A percentile compares a stretch with the other conserved stretches of the same genome.
Conservation (phyloP, 1,284 basidiomycete genomes). For the Chalciporus sp. region DNA sequence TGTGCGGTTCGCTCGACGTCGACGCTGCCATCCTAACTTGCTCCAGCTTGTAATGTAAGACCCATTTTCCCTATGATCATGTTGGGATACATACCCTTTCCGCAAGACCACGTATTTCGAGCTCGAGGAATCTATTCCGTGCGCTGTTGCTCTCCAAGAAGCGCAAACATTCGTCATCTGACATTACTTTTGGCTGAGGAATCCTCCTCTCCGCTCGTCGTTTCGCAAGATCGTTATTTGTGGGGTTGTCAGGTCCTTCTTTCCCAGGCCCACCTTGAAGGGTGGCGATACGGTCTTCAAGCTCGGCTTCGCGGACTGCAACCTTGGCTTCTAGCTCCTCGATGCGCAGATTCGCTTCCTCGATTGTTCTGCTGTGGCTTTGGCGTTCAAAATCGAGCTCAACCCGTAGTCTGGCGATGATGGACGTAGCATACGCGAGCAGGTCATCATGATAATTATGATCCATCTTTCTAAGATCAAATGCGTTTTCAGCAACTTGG, state of each 20-base stretch:
- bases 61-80: neutral
- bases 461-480: neutral
- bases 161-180: constrained; percentile 43
- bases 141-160: constrained; percentile 42
- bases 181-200: constrained; percentile 20
- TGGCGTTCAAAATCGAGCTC: constrained; percentile 49
- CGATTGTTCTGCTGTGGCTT: constrained; percentile 43
- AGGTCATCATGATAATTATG: constrained; percentile 18
- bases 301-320: constrained; percentile 56
- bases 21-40: constrained; percentile 15
- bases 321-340: constrained; percentile 54
- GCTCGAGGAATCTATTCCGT: constrained; percentile 47
- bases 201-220: constrained; percentile 5
- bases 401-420: constrained; percentile 45
- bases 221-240: neutral
- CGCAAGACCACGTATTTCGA: constrained; percentile 45
- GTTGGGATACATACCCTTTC: constrained; percentile 38
- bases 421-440: constrained; percentile 42
- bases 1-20: neutral
- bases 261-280: constrained; percentile 4
- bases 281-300: constrained; percentile 40
- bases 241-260: neutral
- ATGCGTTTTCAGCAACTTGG: constrained; percentile 3
- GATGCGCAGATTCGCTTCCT: constrained; percentile 45
- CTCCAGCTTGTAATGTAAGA: constrained; percentile 23